Percentiles rank a stretch among this genome's conserved stretches.
These are phyloP conservation scores for Colletotrichum sp. DNA, from an alignment of 2,329 filamentous ascomycete species.

Conservation along the genomic window DNA sequence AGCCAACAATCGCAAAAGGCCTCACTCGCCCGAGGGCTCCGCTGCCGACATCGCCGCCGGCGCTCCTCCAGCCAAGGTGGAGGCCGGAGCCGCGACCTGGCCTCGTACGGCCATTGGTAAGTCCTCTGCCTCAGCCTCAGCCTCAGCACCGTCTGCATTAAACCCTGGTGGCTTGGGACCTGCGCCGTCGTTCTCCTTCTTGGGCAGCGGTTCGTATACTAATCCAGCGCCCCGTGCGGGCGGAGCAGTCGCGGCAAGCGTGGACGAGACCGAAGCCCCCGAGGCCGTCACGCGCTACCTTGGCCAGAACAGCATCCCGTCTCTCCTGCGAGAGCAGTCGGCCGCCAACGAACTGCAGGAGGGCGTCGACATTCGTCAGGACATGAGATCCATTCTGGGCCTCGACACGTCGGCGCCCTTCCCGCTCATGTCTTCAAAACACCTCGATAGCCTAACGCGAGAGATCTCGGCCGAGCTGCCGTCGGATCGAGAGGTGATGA, in stretches of 20 bases:
- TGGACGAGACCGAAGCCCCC: conserved; percentile 58
- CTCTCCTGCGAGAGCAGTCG: conserved; percentile 66
- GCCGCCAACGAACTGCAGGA: conserved; percentile 56
- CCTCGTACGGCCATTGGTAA: conserved; percentile 43
- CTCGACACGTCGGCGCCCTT: conserved; percentile 71
- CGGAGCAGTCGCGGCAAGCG: conserved; percentile 36
- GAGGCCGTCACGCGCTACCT: conserved; percentile 63
- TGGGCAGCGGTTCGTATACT: conserved; percentile 15
- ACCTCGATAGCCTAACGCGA: conserved; percentile 63
- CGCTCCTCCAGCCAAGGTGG: conserved; percentile 30
- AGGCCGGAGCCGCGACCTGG: conserved; percentile 45
- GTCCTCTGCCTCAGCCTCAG: not conserved
- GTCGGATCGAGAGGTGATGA: conserved; percentile 70
- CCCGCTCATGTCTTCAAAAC: conserved; percentile 68
- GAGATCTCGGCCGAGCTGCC: conserved; percentile 68
- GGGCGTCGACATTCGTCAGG: conserved; percentile 63
- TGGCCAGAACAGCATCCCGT: conserved; percentile 71
- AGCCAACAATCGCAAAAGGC: conserved; percentile 37
- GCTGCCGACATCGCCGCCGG: conserved; percentile 37
- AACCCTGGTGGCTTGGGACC: not conserved
- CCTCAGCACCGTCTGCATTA: not conserved
- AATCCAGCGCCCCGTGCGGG: conserved; percentile 1
- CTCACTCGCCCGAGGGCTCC: conserved; percentile 46
- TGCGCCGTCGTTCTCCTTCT: conserved; percentile 4
- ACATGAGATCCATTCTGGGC: conserved; percentile 70